A percentile compares a stretch with the other conserved stretches of the same genome.
phyloP scores from a whole-genome alignment of 176 grass and related monocot species.

The Luzula sylvatica region DNA sequence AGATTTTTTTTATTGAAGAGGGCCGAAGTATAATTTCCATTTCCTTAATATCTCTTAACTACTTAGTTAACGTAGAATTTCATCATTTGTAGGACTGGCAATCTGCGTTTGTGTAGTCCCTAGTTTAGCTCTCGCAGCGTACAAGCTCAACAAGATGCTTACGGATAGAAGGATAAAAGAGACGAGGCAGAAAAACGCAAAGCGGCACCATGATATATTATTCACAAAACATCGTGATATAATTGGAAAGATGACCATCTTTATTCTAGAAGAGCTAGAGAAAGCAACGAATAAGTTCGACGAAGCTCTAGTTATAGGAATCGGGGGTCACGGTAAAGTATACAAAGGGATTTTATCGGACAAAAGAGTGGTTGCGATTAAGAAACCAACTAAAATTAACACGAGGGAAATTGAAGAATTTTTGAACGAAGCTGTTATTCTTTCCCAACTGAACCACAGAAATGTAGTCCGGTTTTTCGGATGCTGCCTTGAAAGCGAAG shows the following conservation, averaged over 20 bases:
- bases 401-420: neutral
- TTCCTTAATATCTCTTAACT: too few species aligned
- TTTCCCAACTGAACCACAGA: conserved; percentile 47
- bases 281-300: conserved; percentile 30
- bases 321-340: conserved; percentile 20
- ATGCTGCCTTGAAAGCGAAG: conserved; percentile 36
- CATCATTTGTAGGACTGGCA: too few species aligned
- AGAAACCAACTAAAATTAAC: conserved; percentile 30
- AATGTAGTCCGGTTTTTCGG: conserved; percentile 36
- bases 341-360: conserved; percentile 1
- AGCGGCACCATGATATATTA: too few species aligned
- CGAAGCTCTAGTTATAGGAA: conserved; percentile 22
- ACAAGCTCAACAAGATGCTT: too few species aligned
- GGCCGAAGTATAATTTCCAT: too few species aligned
- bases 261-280: conserved; percentile 27
- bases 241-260: neutral
- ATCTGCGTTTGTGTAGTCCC: too few species aligned
- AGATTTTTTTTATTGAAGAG: too few species aligned
- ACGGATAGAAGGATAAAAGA: too few species aligned
- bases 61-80: too few species aligned
- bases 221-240: neutral
- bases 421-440: conserved; percentile 4
- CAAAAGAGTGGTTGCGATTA: conserved; percentile 32
- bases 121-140: too few species aligned
- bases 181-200: too few species aligned